Evolutionary conservation across 2,329 filamentous ascomycete species (phyloP), one percentile per base, ranked within the genome.

Genomic region (Exophiala oligosperma): DNA sequence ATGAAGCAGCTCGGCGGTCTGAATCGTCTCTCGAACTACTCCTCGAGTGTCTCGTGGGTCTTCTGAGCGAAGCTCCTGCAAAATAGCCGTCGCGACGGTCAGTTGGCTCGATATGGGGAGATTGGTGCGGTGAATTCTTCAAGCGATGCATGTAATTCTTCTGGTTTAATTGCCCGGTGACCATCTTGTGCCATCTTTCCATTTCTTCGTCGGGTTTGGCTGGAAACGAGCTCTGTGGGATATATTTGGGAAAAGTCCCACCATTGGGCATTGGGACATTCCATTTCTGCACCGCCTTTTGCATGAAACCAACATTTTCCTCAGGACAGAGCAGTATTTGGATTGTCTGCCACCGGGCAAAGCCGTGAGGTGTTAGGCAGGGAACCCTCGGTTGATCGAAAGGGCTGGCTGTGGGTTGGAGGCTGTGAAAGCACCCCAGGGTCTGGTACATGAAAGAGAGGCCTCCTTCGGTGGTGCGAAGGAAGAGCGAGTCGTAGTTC

Each of bases 371-470:
- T 37, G 93, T 95, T 56, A 99, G 77, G 12, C 92, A 90, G 0
- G 94, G 94, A 43, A 97, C 83, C 0, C 83, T 86, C 0, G 93
- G 94, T 0, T 86, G 79, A 2, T 82, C 83, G 71, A 90, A 97
- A 62, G 90, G 82, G 40, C 85, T 83, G 49, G 74, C 73, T 1
- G 84, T 84, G 1, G 91, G 91, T 66, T 95, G 90, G 28, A 97
- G 81, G 50, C 86, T 87, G 75, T 97, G 93, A 67, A 92, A 89
- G 72, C 93, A 97, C 66, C 93, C 94, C 52, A 96, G 84, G 6
- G 90, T 90, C 69, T 91, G 89, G 81, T 95, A 97, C 64, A 97
- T 94, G 76, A 91, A 95, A 28, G 92, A 94, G 62, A 99, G 86
- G 44, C 88, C 87, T 38, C 85, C 78, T 60, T 87, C 77, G 21